Evolutionary conservation across 2,329 filamentous ascomycete genomes (phyloP).

Genomic region (Sarocladiaceae sp.): DNA sequence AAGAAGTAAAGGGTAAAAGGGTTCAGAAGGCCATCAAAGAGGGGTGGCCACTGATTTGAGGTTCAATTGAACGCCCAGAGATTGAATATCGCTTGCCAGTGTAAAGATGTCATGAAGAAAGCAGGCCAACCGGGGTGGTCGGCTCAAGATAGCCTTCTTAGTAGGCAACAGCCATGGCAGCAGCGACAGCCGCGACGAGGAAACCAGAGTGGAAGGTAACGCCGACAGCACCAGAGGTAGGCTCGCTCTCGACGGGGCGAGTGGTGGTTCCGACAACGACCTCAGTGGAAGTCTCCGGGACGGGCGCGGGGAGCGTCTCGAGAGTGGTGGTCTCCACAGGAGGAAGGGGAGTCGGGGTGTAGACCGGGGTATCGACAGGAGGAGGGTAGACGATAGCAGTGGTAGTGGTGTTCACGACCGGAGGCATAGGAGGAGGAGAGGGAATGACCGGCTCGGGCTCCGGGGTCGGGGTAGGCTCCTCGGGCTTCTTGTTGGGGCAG

Average conservation of each 20-base stretch:
- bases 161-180: constrained; percentile 4
- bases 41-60: too few species aligned
- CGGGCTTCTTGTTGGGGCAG: constrained; percentile 27
- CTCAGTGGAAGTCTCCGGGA: constrained; percentile 4
- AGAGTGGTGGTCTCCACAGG: constrained; percentile 12
- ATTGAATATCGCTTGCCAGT: constrained; percentile 2
- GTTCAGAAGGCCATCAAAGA: too few species aligned
- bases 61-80: background rate
- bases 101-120: constrained; percentile 2
- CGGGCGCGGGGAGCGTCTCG: constrained; percentile 12
- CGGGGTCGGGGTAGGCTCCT: constrained; percentile 18
- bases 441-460: constrained; percentile 13
- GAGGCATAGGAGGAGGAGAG: constrained; percentile 2
- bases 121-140: background rate
- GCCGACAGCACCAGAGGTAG: constrained; percentile 4
- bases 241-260: background rate
- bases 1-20: background rate
- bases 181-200: constrained; percentile 5
- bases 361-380: constrained; percentile 20
- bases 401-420: constrained; percentile 26
- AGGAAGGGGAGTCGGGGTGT: constrained; percentile 14
- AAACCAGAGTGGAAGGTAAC: constrained; percentile 2
- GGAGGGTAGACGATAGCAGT: constrained; percentile 17
- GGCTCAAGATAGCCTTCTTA: background rate
- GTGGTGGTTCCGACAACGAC: constrained; percentile 2